These are phyloP conservation scores for Eimeria necatrix DNA, from an alignment of 169 alveolate genomes.

Conservation along the genomic window DNA sequence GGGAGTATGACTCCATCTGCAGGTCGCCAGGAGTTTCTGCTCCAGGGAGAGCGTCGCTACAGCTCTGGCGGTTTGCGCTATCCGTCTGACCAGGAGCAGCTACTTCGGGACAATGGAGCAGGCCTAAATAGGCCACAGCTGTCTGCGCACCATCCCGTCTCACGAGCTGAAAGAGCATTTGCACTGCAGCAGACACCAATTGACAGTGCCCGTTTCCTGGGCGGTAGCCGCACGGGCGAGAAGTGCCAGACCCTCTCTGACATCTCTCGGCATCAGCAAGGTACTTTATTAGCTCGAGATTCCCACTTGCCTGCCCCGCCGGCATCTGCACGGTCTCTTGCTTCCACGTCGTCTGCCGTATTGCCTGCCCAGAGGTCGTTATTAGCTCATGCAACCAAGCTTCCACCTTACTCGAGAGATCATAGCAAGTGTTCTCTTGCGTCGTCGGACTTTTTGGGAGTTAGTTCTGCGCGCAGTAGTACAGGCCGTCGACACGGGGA, in stretches of 20 bases:
- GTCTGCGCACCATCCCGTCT: slow-evolving; percentile 56
- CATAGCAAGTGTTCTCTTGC: background rate
- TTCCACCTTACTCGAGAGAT: background rate
- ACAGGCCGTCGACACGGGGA: slow-evolving; percentile 26
- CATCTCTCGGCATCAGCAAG: background rate
- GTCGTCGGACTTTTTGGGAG: slow-evolving; percentile 28
- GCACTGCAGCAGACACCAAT: slow-evolving; percentile 35
- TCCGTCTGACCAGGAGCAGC: slow-evolving; percentile 18
- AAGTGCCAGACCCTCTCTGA: background rate
- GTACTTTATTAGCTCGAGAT: background rate
- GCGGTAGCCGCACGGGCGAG: slow-evolving; percentile 27
- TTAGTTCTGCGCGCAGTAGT: slow-evolving; percentile 52
- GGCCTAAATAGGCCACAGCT: slow-evolving; percentile 24
- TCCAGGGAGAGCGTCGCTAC: slow-evolving; percentile 37
- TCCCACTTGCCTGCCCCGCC: slow-evolving; percentile 43
- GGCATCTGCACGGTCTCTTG: slow-evolving; percentile 54
- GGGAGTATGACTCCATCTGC: background rate
- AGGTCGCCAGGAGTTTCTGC: slow-evolving; percentile 39
- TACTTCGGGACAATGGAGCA: slow-evolving; percentile 11
- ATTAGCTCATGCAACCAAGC: background rate
- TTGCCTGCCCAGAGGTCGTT: slow-evolving; percentile 9
- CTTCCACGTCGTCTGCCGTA: slow-evolving; percentile 57
- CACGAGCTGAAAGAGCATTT: slow-evolving; percentile 43
- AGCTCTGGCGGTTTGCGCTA: slow-evolving; percentile 38
- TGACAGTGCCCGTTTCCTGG: slow-evolving; percentile 63